These are phyloP conservation scores for Fusarium sp. DNA, from an alignment of 2,329 filamentous ascomycete species.

Conservation along the genomic window DNA sequence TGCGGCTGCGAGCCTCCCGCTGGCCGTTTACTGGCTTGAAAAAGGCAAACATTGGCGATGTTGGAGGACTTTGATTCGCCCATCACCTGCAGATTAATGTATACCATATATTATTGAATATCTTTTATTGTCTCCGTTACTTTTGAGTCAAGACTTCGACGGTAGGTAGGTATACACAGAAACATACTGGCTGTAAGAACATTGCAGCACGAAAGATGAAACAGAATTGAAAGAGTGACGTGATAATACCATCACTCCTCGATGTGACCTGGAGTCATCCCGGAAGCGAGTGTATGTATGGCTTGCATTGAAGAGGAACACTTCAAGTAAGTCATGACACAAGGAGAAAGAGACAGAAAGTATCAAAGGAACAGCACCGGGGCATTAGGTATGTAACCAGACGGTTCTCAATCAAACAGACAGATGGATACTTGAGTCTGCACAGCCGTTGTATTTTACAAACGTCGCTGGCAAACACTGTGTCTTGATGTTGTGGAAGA, in stretches of 20 bases:
- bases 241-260: background rate
- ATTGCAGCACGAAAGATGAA: background rate
- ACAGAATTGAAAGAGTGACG: background rate
- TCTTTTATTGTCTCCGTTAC: background rate
- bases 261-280: background rate
- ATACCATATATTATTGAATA: background rate
- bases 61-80: background rate
- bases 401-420: background rate
- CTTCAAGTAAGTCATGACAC: background rate
- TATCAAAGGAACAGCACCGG: background rate
- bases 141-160: background rate
- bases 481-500: background rate
- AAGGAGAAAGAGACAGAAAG: background rate
- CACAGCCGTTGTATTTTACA: background rate
- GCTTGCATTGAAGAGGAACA: background rate
- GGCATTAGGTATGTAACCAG: background rate
- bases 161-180: background rate
- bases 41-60: background rate
- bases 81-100: background rate
- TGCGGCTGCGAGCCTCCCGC: constrained; percentile 19
- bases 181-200: background rate
- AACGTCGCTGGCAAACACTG: background rate
- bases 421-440: background rate
- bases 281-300: background rate
- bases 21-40: background rate